These are phyloP conservation scores for Tieghemostelium lacteum DNA, from an alignment of 78 protist genomes.

Conservation along the genomic window DNA sequence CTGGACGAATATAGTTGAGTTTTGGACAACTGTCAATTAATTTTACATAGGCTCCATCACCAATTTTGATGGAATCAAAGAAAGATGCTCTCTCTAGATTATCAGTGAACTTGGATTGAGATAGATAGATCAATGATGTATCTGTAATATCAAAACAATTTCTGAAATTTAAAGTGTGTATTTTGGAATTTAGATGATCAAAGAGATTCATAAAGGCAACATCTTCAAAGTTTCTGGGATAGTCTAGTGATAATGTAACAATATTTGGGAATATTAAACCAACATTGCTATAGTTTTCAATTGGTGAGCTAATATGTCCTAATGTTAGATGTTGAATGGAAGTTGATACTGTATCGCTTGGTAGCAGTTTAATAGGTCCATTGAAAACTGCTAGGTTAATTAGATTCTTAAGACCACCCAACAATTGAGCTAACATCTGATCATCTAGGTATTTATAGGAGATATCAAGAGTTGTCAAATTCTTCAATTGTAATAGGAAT, in stretches of 20 bases:
- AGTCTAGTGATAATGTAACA: neutral
- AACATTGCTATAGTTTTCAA: neutral
- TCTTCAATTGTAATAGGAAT: neutral
- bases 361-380: too few species aligned
- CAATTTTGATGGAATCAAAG: neutral
- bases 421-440: too few species aligned
- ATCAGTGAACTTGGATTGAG: neutral
- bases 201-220: slow-evolving; percentile 6
- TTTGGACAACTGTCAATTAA: neutral
- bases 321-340: neutral
- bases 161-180: neutral
- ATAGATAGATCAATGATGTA: slow-evolving; percentile 4
- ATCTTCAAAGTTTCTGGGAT: slow-evolving; percentile 5
- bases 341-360: too few species aligned
- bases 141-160: slow-evolving; percentile 22
- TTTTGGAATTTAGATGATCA: neutral
- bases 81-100: neutral
- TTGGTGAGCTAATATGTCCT: neutral
- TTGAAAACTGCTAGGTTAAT: too few species aligned
- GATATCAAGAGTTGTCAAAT: neutral
- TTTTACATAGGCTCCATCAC: slow-evolving; percentile 28
- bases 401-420: too few species aligned
- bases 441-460: too few species aligned
- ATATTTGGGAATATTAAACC: slow-evolving; percentile 30
- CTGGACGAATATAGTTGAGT: neutral